phyloP scores from a whole-genome alignment of 371 early-diverging fungal species.

The Lichtheimia hyalospora region DNA sequence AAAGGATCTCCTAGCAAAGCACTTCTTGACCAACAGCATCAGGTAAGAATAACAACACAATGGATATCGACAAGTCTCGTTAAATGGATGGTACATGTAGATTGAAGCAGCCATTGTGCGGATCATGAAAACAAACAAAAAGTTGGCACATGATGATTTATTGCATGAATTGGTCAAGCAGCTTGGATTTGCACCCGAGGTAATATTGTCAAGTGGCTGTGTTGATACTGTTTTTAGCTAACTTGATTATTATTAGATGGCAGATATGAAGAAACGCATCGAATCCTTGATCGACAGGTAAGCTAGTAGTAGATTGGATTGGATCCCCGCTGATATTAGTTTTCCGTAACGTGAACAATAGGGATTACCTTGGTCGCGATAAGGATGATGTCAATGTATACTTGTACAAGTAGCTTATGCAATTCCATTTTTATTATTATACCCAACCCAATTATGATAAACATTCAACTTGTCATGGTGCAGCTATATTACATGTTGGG shows the following conservation, averaged over 20 bases:
- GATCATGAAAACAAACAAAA: constrained; percentile 88
- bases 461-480: no score
- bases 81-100: constrained; percentile 7
- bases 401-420: neutral
- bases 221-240: neutral
- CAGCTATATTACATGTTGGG: no score
- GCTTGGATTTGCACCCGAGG: constrained; percentile 78
- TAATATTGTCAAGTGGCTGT: constrained; percentile 13
- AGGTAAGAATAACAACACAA: constrained; percentile 24
- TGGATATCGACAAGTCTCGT: neutral
- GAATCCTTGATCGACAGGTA: constrained; percentile 83
- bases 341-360: neutral
- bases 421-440: no score
- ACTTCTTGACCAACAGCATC: constrained; percentile 77
- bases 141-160: constrained; percentile 64
- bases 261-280: constrained; percentile 87
- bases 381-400: constrained; percentile 3
- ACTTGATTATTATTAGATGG: constrained; percentile 38
- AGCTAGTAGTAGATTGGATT: neutral
- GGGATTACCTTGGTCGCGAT: constrained; percentile 9
- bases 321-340: neutral
- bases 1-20: constrained; percentile 72
- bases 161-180: constrained; percentile 71
- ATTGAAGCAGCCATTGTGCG: constrained; percentile 95
- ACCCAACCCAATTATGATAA: no score